Evolutionary conservation across 1,284 basidiomycete species (phyloP).

Genomic region (Fomitopsis schrenkii): DNA sequence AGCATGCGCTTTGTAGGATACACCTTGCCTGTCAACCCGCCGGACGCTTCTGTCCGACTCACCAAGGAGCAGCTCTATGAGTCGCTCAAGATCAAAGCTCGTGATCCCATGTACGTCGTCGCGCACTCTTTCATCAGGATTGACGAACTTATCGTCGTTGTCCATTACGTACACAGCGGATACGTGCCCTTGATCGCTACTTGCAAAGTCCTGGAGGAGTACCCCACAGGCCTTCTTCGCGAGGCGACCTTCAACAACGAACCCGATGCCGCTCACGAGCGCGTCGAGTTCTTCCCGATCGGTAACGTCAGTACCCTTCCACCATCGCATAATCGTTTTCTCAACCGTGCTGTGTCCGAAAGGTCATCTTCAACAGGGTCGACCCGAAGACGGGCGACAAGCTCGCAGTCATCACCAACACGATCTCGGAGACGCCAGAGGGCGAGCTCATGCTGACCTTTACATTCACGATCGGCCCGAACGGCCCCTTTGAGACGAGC

Average conservation of each 20-base stretch:
- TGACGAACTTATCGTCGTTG: not conserved
- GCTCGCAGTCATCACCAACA: slow-evolving; percentile 4
- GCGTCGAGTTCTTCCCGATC: slow-evolving; percentile 5
- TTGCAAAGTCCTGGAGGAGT: slow-evolving; percentile 4
- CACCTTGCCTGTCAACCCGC: slow-evolving; percentile 3
- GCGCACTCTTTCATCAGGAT: not conserved
- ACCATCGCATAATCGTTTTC: not conserved
- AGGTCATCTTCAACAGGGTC: slow-evolving; percentile 6
- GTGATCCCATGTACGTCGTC: slow-evolving; percentile 2
- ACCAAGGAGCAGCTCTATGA: slow-evolving; percentile 6
- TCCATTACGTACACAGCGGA: not conserved
- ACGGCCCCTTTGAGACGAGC: slow-evolving; percentile 1
- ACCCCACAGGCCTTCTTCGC: slow-evolving; percentile 4
- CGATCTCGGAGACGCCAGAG: slow-evolving; percentile 2
- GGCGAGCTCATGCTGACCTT: slow-evolving; percentile 5
- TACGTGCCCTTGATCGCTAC: slow-evolving; percentile 1
- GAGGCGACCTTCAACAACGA: slow-evolving; percentile 2
- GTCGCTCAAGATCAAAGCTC: slow-evolving; percentile 5
- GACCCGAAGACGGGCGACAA: not conserved
- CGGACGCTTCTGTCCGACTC: not conserved
- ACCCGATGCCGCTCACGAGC: slow-evolving; percentile 1
- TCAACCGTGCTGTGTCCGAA: not conserved
- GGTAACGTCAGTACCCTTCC: not conserved
- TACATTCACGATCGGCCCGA: not conserved
- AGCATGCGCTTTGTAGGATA: slow-evolving; percentile 4